phyloP scores from a whole-genome alignment of 192 early-diverging fungal genomes.

The Podila epigama region DNA sequence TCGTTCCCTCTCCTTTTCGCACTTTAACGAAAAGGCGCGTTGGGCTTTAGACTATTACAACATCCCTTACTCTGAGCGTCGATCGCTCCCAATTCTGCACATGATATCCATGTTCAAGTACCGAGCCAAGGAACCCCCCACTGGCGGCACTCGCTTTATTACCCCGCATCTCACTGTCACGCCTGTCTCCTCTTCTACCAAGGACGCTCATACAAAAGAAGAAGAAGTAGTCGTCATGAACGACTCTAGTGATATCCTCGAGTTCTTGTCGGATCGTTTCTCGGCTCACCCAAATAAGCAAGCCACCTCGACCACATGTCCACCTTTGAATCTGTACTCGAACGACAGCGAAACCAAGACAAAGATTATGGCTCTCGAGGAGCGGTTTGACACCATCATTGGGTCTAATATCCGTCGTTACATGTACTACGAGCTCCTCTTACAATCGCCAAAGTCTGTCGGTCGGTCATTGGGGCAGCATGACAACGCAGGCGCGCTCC shows the following conservation, averaged over 20 bases:
- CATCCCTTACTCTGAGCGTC: slow-evolving; percentile 42
- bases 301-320: not conserved
- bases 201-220: not conserved
- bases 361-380: slow-evolving; percentile 37
- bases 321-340: slow-evolving; percentile 20
- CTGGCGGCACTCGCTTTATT: slow-evolving; percentile 1
- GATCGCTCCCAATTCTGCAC: slow-evolving; percentile 31
- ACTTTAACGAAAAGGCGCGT: slow-evolving; percentile 50
- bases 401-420: slow-evolving; percentile 21
- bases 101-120: slow-evolving; percentile 36
- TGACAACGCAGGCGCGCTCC: slow-evolving; percentile 27
- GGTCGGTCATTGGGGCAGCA: slow-evolving; percentile 26
- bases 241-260: slow-evolving; percentile 25
- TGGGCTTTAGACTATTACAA: slow-evolving; percentile 48
- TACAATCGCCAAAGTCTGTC: slow-evolving; percentile 11
- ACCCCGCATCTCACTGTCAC: slow-evolving; percentile 14
- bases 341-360: slow-evolving; percentile 23
- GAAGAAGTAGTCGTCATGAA: slow-evolving; percentile 12
- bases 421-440: slow-evolving; percentile 23
- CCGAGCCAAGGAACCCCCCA: slow-evolving; percentile 2
- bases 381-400: slow-evolving; percentile 32
- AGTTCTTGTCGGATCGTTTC: slow-evolving; percentile 31
- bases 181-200: not conserved
- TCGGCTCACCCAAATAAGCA: slow-evolving; percentile 10
- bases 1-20: slow-evolving; percentile 39